Conservation (phyloP, 257 asterid genomes). For the Solanum chilense region DNA sequence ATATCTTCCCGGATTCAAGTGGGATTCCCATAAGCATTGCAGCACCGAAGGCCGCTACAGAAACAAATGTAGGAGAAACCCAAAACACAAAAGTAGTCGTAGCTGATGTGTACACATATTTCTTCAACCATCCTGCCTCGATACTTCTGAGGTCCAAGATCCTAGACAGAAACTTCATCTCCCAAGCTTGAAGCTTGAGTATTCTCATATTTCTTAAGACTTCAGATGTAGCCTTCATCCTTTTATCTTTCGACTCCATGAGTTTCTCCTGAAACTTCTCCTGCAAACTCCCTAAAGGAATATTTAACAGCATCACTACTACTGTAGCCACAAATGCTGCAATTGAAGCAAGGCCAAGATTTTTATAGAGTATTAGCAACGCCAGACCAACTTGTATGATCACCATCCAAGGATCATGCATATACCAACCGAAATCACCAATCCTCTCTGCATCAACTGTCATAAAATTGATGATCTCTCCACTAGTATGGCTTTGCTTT, state of each 20-base stretch:
- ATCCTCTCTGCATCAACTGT: constrained; percentile 82
- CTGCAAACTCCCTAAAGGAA: constrained; percentile 55
- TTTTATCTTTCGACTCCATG: constrained; percentile 70
- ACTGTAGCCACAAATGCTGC: constrained; percentile 51
- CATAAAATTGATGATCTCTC: constrained; percentile 83
- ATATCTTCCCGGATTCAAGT: constrained; percentile 75
- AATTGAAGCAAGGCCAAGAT: constrained; percentile 70
- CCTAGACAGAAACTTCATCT: constrained; percentile 61
- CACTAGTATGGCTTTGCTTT: constrained; percentile 63
- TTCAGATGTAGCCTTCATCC: constrained; percentile 92
- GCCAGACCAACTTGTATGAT: constrained; percentile 56
- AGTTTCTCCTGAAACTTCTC: constrained; percentile 61
- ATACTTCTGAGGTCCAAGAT: constrained; percentile 43
- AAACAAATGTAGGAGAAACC: constrained; percentile 74
- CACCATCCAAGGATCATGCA: constrained; percentile 88
- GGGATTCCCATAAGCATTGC: constrained; percentile 75
- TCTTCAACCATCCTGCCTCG: constrained; percentile 68
- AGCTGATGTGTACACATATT: constrained; percentile 44
- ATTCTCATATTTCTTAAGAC: constrained; percentile 87
- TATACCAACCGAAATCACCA: constrained; percentile 72
- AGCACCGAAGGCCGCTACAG: constrained; percentile 62
- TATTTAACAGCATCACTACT: constrained; percentile 61
- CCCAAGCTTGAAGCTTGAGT: constrained; percentile 96
- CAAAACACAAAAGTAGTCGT: constrained; percentile 46
- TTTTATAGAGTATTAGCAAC: constrained; percentile 42